These are phyloP conservation scores for Gentiana dahurica DNA, from an alignment of 257 asterid species.

Conservation along the genomic window DNA sequence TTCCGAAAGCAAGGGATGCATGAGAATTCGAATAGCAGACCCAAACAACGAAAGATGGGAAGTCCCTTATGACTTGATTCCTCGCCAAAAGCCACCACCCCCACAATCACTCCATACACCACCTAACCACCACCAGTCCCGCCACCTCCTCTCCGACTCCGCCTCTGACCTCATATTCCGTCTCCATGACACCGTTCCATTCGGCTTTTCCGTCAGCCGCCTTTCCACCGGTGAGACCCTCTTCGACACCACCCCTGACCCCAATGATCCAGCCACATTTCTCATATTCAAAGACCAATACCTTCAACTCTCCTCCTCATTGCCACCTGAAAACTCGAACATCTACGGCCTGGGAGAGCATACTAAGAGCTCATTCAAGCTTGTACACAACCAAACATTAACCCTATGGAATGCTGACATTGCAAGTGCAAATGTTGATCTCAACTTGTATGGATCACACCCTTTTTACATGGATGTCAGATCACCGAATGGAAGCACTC, in stretches of 20 bases:
- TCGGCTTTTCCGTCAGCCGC: conserved; percentile 27
- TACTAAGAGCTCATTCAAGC: conserved; percentile 48
- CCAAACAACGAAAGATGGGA: conserved; percentile 31
- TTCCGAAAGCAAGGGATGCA: conserved; percentile 20
- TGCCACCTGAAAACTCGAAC: conserved; percentile 39
- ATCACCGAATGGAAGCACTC: conserved; percentile 50
- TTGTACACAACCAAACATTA: conserved; percentile 47
- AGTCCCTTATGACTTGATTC: conserved; percentile 24
- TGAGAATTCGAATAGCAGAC: conserved; percentile 31
- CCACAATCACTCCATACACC: neutral
- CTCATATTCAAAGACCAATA: conserved; percentile 67
- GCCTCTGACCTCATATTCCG: conserved; percentile 24
- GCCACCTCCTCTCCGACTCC: conserved; percentile 11
- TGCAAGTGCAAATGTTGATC: conserved; percentile 36
- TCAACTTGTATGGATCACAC: conserved; percentile 79
- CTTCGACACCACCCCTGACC: conserved; percentile 21
- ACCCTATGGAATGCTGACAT: conserved; percentile 85
- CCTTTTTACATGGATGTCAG: conserved; percentile 86
- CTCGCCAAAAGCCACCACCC: conserved; percentile 13
- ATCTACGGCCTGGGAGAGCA: conserved; percentile 91
- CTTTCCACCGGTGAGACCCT: conserved; percentile 28
- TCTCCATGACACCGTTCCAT: conserved; percentile 28
- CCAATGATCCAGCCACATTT: conserved; percentile 13
- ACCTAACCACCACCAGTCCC: neutral
- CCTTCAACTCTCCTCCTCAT: conserved; percentile 66